These are phyloP conservation scores for Sporothrix inflata DNA, from an alignment of 2,329 filamentous ascomycete species.

Conservation along the genomic window DNA sequence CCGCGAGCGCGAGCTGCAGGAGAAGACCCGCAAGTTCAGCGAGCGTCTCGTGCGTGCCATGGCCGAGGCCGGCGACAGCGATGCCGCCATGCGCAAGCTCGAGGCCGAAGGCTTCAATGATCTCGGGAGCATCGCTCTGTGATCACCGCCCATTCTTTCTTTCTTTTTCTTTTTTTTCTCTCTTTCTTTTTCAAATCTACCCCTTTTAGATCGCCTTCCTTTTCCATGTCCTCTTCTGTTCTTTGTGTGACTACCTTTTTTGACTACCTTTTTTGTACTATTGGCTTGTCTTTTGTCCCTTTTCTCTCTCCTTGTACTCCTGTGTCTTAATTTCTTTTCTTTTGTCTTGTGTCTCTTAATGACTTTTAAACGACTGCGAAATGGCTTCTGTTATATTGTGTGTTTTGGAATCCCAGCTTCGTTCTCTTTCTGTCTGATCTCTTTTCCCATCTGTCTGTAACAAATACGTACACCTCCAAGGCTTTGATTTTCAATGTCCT, in stretches of 20 bases:
- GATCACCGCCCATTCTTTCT: neutral
- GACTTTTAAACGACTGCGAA: constrained; percentile 17
- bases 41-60: constrained; percentile 72
- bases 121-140: constrained; percentile 3
- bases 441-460: neutral
- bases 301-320: neutral
- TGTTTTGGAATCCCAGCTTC: neutral
- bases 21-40: constrained; percentile 70
- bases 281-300: neutral
- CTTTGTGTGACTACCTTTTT: neutral
- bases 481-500: neutral
- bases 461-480: neutral
- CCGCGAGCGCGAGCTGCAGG: constrained; percentile 82
- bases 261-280: neutral
- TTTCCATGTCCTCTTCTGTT: constrained; percentile 12
- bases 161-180: neutral
- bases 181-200: constrained; percentile 10
- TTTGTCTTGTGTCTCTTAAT: constrained; percentile 3
- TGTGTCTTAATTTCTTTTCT: neutral
- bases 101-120: constrained; percentile 24
- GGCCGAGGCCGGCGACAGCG: constrained; percentile 67
- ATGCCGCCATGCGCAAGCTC: constrained; percentile 52
- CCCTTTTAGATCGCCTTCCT: neutral
- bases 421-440: neutral
- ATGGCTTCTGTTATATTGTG: neutral